Percentiles rank a stretch among this genome's conserved stretches.
Evolutionary conservation across 1,284 basidiomycete genomes (phyloP).

Genomic region (Tetrapyrgos nigripes): DNA sequence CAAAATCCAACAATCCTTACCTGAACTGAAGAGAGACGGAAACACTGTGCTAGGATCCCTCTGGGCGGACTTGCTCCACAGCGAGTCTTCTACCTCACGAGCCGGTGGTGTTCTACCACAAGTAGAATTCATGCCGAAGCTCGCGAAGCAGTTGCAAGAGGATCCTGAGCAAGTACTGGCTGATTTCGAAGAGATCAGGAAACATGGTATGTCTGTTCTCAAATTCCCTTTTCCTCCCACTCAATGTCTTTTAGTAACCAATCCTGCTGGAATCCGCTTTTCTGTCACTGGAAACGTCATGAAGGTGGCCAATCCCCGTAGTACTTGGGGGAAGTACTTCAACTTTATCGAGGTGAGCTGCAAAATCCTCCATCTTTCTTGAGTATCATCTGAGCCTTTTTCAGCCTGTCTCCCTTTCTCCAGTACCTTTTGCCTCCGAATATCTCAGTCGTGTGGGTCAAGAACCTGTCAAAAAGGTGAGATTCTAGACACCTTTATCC

Average conservation of each 20-base stretch:
- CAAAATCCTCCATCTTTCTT: neutral
- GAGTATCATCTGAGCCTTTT: neutral
- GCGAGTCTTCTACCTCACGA: conserved; percentile 77
- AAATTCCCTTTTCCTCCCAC: conserved; percentile 1
- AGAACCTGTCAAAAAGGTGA: conserved; percentile 75
- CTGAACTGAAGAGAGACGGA: conserved; percentile 93
- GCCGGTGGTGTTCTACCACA: conserved; percentile 78
- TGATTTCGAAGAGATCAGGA: conserved; percentile 78
- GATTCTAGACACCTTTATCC: too few species aligned
- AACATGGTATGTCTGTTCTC: conserved; percentile 55
- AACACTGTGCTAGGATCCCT: conserved; percentile 81
- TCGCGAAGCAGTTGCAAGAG: conserved; percentile 79
- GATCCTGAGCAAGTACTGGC: conserved; percentile 74
- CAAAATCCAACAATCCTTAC: conserved; percentile 92
- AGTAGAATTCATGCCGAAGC: conserved; percentile 81
- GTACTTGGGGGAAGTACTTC: conserved; percentile 79
- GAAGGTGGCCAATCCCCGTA: conserved; percentile 73
- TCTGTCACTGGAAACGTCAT: conserved; percentile 89
- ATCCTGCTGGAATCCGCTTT: conserved; percentile 85
- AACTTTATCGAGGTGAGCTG: conserved; percentile 60
- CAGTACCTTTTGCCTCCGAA: conserved; percentile 72
- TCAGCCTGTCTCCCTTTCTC: conserved; percentile 53
- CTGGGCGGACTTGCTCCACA: conserved; percentile 73
- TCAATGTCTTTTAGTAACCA: conserved; percentile 61
- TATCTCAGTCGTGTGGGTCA: conserved; percentile 82